Conservation (phyloP, 2,329 filamentous ascomycete species). For the Fusarium verticillioides region DNA sequence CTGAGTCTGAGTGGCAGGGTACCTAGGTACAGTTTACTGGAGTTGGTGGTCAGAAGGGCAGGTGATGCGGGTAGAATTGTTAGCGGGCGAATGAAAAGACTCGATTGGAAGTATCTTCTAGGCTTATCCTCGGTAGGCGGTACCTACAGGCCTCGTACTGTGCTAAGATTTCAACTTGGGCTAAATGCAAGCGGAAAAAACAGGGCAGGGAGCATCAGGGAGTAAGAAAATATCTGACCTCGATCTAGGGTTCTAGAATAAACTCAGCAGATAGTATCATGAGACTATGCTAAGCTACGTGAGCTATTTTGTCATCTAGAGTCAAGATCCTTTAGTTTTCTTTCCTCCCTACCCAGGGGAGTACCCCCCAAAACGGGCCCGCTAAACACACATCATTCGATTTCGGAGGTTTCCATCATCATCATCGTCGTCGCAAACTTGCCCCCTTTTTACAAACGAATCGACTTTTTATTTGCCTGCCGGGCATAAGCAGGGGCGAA, state of each 20-base stretch:
- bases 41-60: conserved; percentile 39
- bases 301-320: background rate
- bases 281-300: accelerated
- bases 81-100: conserved; percentile 16
- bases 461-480: background rate
- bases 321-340: background rate
- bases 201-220: conserved; percentile 19
- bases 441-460: conserved; percentile 19
- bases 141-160: conserved; percentile 11
- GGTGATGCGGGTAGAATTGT: conserved; percentile 46
- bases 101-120: conserved; percentile 25
- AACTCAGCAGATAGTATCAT: accelerated
- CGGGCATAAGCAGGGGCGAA: conserved; percentile 1
- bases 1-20: conserved; percentile 17
- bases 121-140: background rate
- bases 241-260: background rate
- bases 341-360: background rate
- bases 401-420: conserved; percentile 45
- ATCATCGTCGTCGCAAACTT: conserved; percentile 1
- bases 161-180: conserved; percentile 26
- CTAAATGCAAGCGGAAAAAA: conserved; percentile 38
- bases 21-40: conserved; percentile 15
- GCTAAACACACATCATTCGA: conserved; percentile 42
- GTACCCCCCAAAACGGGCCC: conserved; percentile 27
- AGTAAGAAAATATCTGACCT: background rate